phyloP scores from a whole-genome alignment of 2,329 filamentous ascomycete species.

The Arthrobotrys musiformis region DNA sequence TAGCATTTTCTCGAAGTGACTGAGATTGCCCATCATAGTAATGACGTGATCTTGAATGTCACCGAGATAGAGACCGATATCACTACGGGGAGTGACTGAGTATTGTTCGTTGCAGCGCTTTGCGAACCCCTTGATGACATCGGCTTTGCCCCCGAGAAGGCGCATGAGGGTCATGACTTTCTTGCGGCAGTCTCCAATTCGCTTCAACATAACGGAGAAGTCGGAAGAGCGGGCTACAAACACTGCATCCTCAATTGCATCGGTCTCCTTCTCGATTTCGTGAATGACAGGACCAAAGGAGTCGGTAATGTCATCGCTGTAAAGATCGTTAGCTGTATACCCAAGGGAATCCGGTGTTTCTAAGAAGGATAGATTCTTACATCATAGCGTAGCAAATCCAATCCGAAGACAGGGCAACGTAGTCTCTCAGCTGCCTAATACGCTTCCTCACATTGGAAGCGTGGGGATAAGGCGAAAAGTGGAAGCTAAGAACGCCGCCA shows the following conservation, averaged over 20 bases:
- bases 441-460: conserved; percentile 93
- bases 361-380: conserved; percentile 33
- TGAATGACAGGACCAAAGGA: conserved; percentile 93
- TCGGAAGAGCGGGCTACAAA: conserved; percentile 79
- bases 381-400: conserved; percentile 90
- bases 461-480: conserved; percentile 95
- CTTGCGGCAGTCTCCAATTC: conserved; percentile 93
- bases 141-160: conserved; percentile 93
- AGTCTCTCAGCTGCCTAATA: conserved; percentile 92
- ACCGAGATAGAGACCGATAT: conserved; percentile 96
- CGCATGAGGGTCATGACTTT: conserved; percentile 97
- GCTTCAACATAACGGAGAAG: conserved; percentile 88
- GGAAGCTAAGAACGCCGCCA: conserved; percentile 94
- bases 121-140: conserved; percentile 98
- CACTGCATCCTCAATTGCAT: conserved; percentile 94
- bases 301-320: conserved; percentile 98
- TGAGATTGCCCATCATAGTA: conserved; percentile 96
- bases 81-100: conserved; percentile 92
- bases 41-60: conserved; percentile 99
- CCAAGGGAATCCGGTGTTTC: not conserved
- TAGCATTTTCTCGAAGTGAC: conserved; percentile 94
- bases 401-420: conserved; percentile 89
- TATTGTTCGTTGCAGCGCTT: conserved; percentile 98
- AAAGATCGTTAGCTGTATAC: conserved; percentile 61
- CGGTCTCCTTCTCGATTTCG: conserved; percentile 92